Evolutionary conservation across 768 basidiomycete genomes (phyloP).

Genomic region (Boletus sp.): DNA sequence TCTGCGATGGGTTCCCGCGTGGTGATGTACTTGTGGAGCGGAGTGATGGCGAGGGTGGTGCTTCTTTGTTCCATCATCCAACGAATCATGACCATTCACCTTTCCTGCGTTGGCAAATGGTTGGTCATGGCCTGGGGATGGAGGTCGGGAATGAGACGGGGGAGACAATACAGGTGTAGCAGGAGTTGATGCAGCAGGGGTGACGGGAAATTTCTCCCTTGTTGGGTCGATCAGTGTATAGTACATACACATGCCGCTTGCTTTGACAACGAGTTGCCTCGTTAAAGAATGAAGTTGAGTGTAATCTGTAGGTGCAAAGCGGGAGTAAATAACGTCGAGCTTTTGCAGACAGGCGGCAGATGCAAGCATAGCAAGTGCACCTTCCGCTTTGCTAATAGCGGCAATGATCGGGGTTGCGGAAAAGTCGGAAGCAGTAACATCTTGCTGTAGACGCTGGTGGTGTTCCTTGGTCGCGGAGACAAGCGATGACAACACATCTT

Average conservation of each 20-base stretch:
- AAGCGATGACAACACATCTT: slow-evolving; percentile 47
- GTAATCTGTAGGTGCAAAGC: slow-evolving; percentile 60
- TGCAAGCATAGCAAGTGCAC: slow-evolving; percentile 48
- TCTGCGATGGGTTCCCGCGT: background rate
- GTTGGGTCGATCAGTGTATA: slow-evolving; percentile 63
- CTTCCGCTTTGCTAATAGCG: slow-evolving; percentile 40
- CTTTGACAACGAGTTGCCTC: slow-evolving; percentile 50
- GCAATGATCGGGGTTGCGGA: slow-evolving; percentile 32
- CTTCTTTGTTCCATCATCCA: background rate
- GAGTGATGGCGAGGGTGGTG: slow-evolving; percentile 1
- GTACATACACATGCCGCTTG: slow-evolving; percentile 62
- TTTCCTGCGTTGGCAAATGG: background rate
- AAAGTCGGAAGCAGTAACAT: slow-evolving; percentile 36
- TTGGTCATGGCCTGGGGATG: slow-evolving; percentile 25
- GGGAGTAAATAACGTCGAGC: slow-evolving; percentile 56
- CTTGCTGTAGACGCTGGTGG: slow-evolving; percentile 40
- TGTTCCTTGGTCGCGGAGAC: slow-evolving; percentile 45
- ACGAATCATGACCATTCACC: background rate
- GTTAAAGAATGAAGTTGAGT: slow-evolving; percentile 45
- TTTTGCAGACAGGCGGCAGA: slow-evolving; percentile 50
- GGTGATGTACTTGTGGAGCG: slow-evolving; percentile 5
- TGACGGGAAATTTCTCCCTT: slow-evolving; percentile 52
- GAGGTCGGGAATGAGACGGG: slow-evolving; percentile 31
- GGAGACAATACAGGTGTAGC: slow-evolving; percentile 35
- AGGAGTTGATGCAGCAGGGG: slow-evolving; percentile 38